Percentiles rank a stretch among this genome's conserved stretches.
These are phyloP conservation scores for Trichosporon sp. DNA, from an alignment of 1,284 basidiomycete species.

Conservation along the genomic window DNA sequence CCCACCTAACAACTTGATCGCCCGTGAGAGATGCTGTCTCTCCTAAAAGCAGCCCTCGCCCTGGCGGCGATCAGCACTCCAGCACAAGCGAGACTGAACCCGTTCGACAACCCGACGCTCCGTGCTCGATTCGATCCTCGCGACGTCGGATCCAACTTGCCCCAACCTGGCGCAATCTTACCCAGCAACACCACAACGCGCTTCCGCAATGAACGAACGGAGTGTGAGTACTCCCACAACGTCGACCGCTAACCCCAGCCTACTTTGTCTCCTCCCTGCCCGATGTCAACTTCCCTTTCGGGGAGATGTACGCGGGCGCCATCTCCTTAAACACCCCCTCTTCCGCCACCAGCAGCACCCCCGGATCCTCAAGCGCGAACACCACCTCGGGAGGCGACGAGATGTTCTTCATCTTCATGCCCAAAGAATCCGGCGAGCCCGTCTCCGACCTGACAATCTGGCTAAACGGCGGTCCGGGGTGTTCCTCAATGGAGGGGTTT, in stretches of 20 bases:
- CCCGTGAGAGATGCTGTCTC: neutral
- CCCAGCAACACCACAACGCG: neutral
- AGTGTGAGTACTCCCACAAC: neutral
- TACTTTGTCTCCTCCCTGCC: conserved; percentile 21
- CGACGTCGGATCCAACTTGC: neutral
- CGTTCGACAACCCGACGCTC: neutral
- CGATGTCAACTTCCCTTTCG: conserved; percentile 21
- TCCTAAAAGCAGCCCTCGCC: neutral
- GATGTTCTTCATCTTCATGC: conserved; percentile 27
- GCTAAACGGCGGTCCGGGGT: conserved; percentile 42
- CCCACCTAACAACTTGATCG: too few relatives aligned
- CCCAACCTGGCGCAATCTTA: neutral
- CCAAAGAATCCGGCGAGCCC: conserved; percentile 17
- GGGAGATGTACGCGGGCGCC: conserved; percentile 26
- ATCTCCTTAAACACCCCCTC: conserved; percentile 15
- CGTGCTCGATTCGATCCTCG: neutral
- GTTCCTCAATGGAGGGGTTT: conserved; percentile 69
- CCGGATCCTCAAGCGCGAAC: neutral
- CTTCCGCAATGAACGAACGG: conserved; percentile 3
- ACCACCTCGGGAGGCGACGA: neutral
- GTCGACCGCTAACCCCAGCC: conserved; percentile 6
- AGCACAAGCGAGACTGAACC: neutral
- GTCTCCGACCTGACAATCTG: conserved; percentile 31
- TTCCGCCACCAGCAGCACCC: neutral
- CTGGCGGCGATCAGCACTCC: neutral